phyloP scores from a whole-genome alignment of 306 rosid species.

The Rubus parviflorus region DNA sequence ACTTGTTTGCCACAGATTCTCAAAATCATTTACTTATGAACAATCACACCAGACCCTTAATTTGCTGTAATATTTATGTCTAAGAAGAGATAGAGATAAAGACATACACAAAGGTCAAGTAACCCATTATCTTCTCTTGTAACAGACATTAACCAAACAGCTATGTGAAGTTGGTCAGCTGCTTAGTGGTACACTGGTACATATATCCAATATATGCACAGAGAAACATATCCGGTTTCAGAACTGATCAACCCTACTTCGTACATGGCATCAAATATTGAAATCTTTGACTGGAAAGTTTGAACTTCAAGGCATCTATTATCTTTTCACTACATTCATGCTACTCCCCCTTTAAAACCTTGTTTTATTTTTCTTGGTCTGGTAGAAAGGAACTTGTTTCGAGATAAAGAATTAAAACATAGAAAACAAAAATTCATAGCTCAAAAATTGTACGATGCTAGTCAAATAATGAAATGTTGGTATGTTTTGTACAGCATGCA shows the following conservation, averaged over 20 bases:
- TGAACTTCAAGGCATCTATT: background rate
- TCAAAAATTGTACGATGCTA: too few species aligned
- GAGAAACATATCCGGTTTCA: background rate
- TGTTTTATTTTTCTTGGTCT: too few species aligned
- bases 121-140: background rate
- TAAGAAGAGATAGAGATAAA: too few species aligned
- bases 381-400: too few species aligned
- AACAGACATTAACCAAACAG: background rate
- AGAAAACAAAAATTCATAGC: too few species aligned
- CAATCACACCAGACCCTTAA: background rate
- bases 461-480: too few species aligned
- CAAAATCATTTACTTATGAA: background rate
- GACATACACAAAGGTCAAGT: background rate
- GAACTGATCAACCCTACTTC: background rate
- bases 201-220: background rate
- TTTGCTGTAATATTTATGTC: too few species aligned
- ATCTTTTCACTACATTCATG: too few species aligned
- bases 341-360: too few species aligned
- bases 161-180: background rate
- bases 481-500: background rate
- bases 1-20: background rate
- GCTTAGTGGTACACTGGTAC: background rate
- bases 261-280: background rate
- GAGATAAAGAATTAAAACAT: too few species aligned
- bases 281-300: background rate